Evolutionary conservation across 2,329 filamentous ascomycete species (phyloP), one percentile per base, ranked within the genome.

Genomic region (Stachybotrys chlorohalonatus): DNA sequence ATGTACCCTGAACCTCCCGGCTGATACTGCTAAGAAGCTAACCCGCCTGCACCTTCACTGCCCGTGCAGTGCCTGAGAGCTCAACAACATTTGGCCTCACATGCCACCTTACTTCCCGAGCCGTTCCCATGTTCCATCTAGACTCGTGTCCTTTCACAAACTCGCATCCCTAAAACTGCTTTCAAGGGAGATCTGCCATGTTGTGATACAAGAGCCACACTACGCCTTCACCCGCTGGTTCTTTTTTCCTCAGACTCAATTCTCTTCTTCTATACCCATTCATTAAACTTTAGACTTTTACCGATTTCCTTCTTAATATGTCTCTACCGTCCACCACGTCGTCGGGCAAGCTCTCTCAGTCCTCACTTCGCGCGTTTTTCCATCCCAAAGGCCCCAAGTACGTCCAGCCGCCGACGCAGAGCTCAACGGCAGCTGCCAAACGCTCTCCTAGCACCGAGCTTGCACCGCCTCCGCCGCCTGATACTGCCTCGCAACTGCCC

Each of bases 301-400:
- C 13, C 36, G 36, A 42, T 9, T 42, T 9, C 13, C 9, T 42
- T 13, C 36, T 42, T 56, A 62, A 55, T 60, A 75, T 75, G 73
- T 73, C 72, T 49, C 70, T 72, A 54, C 72, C 73, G 49, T 68
- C 66, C 11, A 62, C 64, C 47, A 64, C 66, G 50, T 32, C 50
- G 16, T 17, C 32, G 13, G 36, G 16, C 56, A 70, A 70, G 55
- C 68, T 66, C 49, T 63, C 69, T 30, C 79, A 84, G 63, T 69
- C 77, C 46, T 84, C 82, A 49, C 85, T 86, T 62, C 79, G 78
- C 53, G 84, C 80, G 53, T 86, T 86, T 71, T 85, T 86, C 67
- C 73, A 72, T 48, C 70, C 72, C 55, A 78, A 79, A 60, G 65
- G 73, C 30, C 65, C 69, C 47, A 64, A 68, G 53, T 68, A 70